Percentiles rank a stretch among this genome's conserved stretches.
Conservation (phyloP, 1,284 basidiomycete genomes). For the Trichosporon sp. region DNA sequence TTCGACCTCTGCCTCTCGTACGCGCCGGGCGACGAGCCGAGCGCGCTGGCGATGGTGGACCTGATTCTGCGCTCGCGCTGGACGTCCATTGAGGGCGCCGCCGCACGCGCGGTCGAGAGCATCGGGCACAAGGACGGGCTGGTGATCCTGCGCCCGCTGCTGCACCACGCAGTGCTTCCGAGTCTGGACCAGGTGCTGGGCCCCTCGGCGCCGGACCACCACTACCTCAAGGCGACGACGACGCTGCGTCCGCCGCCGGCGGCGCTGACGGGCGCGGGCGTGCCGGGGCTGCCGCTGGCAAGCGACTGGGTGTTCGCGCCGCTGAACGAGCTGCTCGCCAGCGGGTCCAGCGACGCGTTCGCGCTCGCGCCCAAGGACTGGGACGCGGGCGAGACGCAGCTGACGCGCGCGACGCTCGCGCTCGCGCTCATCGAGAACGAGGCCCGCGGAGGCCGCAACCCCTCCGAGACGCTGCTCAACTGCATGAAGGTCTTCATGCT, state of each 20-base stretch:
- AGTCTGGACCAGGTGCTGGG: conserved; percentile 39
- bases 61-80: conserved; percentile 36
- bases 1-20: conserved; percentile 28
- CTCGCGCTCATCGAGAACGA: conserved; percentile 47
- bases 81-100: conserved; percentile 5
- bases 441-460: background rate
- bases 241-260: conserved; percentile 43
- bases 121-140: conserved; percentile 39
- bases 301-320: conserved; percentile 70
- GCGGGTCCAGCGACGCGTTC: conserved; percentile 69
- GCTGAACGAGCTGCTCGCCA: conserved; percentile 75
- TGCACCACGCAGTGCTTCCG: conserved; percentile 47
- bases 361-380: conserved; percentile 64
- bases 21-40: conserved; percentile 45
- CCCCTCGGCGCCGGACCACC: conserved; percentile 37
- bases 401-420: conserved; percentile 64
- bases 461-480: conserved; percentile 56
- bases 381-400: conserved; percentile 73
- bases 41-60: conserved; percentile 45
- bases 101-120: conserved; percentile 11
- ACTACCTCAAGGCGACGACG: conserved; percentile 48
- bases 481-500: conserved; percentile 95
- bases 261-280: background rate
- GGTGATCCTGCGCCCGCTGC: conserved; percentile 48
- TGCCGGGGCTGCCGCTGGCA: conserved; percentile 60